Evolutionary conservation across 2,329 filamentous ascomycete species (phyloP), one percentile per base, ranked within the genome.

Genomic region (Trichoderma endophyticum): DNA sequence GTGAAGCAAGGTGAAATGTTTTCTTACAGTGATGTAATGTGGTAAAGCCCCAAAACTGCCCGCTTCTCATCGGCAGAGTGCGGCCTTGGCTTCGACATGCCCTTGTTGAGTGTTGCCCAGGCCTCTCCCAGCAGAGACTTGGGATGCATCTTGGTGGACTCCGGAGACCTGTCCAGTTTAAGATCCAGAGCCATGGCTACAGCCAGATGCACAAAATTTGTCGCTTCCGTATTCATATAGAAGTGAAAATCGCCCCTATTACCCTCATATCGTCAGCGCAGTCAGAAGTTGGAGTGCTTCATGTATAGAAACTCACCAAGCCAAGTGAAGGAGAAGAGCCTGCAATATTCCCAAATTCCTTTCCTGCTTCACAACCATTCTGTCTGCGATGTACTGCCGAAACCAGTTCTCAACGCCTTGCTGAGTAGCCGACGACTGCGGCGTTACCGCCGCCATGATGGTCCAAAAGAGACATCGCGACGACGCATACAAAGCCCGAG

Each of bases 11-110:
- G 51, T 15, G 12, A 14, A 2, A 9, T 36, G 18, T 2, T 1
- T 6, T 28, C 79, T 48, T 75, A 81, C 81, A 82, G 61, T 0
- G 79, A 81, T 6, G 79, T 78, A 2, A 82, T 64, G 28, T 83
- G 83, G 54, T 82, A 85, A 64, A 80, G 79, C 0, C 83, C 84
- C 0, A 85, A 73, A 3, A 82, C 75, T 0, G 83, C 79, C 0
- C 84, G 80, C 73, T 82, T 82, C 39, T 84, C 83, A 0, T 81
- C 78, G 0, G 78, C 70, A 3, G 78, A 78, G 15, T 81, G 82
- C 1, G 76, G 9, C 5, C 3, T 67, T 0, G 59, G 56, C 21
- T 74, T 77, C 0, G 72, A 72, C 2, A 74, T 74, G 0, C 74
- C 34, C 5, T 76, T 76, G 14, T 72, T 71, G 15, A 78, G 72